phyloP scores from a whole-genome alignment of 306 rosid species.

The Hippophae gyantsensis region DNA sequence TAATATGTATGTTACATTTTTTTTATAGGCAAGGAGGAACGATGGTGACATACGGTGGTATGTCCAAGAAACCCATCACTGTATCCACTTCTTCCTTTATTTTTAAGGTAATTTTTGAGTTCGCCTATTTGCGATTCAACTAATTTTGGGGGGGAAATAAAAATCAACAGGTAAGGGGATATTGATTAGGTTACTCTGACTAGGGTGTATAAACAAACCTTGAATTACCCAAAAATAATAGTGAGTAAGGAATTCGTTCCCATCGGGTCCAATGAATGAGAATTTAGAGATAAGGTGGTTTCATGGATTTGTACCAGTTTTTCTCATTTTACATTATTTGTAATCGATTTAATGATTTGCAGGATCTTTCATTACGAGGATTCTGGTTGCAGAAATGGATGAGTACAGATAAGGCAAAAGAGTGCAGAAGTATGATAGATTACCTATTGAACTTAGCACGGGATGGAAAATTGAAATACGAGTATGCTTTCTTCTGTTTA shows the following conservation, averaged over 20 bases:
- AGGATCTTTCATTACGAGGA: conserved; percentile 87
- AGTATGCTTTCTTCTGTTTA: conserved; percentile 31
- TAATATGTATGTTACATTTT: neutral
- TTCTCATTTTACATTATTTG: conserved; percentile 4
- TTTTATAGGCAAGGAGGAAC: conserved; percentile 61
- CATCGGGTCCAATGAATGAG: neutral
- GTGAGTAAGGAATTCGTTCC: neutral
- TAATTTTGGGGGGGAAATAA: neutral
- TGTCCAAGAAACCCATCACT: conserved; percentile 81
- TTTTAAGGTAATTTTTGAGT: conserved; percentile 51
- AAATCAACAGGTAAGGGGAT: neutral
- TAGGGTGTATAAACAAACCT: neutral
- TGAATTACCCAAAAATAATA: neutral
- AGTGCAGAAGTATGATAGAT: conserved; percentile 71
- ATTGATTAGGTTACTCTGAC: neutral
- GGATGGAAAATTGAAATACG: conserved; percentile 68
- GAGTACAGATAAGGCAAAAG: conserved; percentile 50
- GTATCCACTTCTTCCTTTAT: conserved; percentile 82
- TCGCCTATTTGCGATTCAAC: conserved; percentile 4
- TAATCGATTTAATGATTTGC: conserved; percentile 17
- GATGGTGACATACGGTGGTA: conserved; percentile 96
- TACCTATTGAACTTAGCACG: conserved; percentile 57
- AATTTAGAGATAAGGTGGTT: neutral
- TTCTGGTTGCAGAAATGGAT: conserved; percentile 89
- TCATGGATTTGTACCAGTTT: neutral